Percentiles rank a stretch among this genome's conserved stretches.
These are phyloP conservation scores for Vitis riparia DNA, from an alignment of 164 flowering plant species.

Conservation along the genomic window DNA sequence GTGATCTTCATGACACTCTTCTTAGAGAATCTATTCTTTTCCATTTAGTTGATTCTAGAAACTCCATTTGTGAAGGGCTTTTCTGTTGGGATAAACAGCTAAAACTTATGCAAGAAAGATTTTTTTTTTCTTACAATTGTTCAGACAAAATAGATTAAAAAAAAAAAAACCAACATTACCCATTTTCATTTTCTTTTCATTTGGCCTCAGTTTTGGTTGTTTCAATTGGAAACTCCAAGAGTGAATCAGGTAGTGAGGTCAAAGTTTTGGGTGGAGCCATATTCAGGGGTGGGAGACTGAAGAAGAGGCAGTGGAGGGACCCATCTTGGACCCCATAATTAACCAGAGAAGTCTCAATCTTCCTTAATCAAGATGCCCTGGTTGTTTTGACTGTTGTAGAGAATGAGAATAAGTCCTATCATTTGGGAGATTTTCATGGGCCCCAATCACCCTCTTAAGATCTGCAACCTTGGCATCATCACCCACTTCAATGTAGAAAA, in stretches of 20 bases:
- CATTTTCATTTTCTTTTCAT: too few species aligned
- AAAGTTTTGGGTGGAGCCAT: constrained; percentile 4
- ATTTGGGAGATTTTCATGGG: constrained; percentile 36
- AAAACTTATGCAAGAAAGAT: too few species aligned
- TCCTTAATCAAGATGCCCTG: constrained; percentile 7
- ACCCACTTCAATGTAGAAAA: constrained; percentile 37
- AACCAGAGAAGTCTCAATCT: constrained; percentile 18
- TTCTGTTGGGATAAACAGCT: too few species aligned
- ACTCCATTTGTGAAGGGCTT: too few species aligned
- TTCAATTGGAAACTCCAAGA: neutral
- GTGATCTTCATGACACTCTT: too few species aligned
- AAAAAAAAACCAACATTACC: too few species aligned
- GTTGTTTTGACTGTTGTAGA: neutral
- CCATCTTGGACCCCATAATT: constrained; percentile 44
- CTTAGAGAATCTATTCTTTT: too few species aligned
- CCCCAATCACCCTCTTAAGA: constrained; percentile 41
- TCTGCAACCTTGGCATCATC: constrained; percentile 44
- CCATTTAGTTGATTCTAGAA: too few species aligned
- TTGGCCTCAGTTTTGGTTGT: too few species aligned
- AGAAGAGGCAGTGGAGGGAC: constrained; percentile 41
- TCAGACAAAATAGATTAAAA: too few species aligned
- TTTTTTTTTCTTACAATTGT: too few species aligned
- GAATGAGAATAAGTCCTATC: constrained; percentile 34
- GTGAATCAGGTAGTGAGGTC: too few species aligned
- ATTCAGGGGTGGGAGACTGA: constrained; percentile 21